These are phyloP conservation scores for Centrapalus pauciflorus DNA, from an alignment of 129 eudicot genomes.

Conservation along the genomic window DNA sequence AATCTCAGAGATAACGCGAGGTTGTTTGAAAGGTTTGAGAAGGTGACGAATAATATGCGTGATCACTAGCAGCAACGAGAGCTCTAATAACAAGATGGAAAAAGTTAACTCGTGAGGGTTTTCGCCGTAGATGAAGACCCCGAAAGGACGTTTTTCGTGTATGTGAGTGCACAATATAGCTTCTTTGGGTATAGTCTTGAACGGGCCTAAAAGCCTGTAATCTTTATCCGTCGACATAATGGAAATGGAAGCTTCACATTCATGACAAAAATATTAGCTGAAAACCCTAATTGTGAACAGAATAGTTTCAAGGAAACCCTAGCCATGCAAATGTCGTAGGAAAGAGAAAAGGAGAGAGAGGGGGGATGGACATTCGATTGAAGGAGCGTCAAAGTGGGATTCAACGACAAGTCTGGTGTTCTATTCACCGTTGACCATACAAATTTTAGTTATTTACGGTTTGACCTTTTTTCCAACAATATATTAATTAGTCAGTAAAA, in stretches of 20 bases:
- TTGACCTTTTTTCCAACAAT: too few species aligned
- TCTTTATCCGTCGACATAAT: conserved; percentile 11
- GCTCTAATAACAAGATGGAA: conserved; percentile 52
- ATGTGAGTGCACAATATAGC: conserved; percentile 25
- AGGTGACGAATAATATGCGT: conserved; percentile 44
- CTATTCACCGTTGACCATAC: not conserved
- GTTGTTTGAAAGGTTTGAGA: conserved; percentile 77
- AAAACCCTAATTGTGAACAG: conserved; percentile 6
- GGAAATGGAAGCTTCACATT: conserved; percentile 5
- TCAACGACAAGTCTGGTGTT: not conserved
- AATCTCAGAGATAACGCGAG: conserved; percentile 58
- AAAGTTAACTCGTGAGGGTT: conserved; percentile 50
- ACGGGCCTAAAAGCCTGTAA: not conserved
- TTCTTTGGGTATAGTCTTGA: conserved; percentile 22
- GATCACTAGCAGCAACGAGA: conserved; percentile 35
- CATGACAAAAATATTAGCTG: not conserved
- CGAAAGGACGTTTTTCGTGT: conserved; percentile 34
- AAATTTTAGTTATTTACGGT: not conserved
- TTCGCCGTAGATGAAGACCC: conserved; percentile 45
- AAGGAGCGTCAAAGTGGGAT: conserved; percentile 16
- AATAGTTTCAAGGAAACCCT: not conserved
- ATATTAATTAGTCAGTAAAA: too few species aligned
- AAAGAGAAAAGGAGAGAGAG: not conserved
- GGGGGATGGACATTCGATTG: not conserved
- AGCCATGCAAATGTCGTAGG: not conserved